Percentiles rank a stretch among this genome's conserved stretches.
Conservation (phyloP, 345 rosid genomes). For the Draba incana region DNA sequence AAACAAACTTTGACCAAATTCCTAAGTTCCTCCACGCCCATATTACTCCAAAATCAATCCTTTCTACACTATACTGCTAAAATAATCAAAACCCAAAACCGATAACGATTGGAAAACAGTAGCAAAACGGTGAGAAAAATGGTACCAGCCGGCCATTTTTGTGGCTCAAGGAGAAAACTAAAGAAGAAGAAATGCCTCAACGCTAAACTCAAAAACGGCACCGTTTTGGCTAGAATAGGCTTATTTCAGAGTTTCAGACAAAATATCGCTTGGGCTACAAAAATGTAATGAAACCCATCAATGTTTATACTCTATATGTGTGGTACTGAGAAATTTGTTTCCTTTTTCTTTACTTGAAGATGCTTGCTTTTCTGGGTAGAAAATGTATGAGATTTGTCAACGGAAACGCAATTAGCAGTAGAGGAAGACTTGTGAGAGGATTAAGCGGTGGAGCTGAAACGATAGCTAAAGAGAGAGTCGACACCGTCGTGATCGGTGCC, state of each 20-base stretch:
- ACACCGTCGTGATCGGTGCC: conserved; percentile 87
- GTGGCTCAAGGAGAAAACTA: conserved; percentile 3
- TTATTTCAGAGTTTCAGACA: background rate
- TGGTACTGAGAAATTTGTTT: conserved; percentile 11
- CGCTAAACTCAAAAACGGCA: conserved; percentile 1
- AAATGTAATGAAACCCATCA: conserved; percentile 10
- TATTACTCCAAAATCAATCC: conserved; percentile 23
- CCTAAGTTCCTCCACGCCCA: conserved; percentile 18
- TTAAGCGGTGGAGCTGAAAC: conserved; percentile 23
- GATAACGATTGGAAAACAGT: conserved; percentile 8
- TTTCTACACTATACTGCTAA: background rate
- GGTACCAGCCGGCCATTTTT: conserved; percentile 16
- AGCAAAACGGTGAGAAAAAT: conserved; percentile 1
- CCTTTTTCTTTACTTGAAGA: conserved; percentile 9
- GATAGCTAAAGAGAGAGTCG: conserved; percentile 64
- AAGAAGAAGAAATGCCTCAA: background rate
- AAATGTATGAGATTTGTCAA: conserved; percentile 25
- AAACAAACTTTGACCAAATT: background rate
- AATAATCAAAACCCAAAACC: background rate
- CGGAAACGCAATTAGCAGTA: conserved; percentile 3
- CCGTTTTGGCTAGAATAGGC: background rate
- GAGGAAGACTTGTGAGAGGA: conserved; percentile 21
- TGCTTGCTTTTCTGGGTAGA: conserved; percentile 29
- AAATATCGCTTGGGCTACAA: conserved; percentile 12
- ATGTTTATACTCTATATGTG: background rate